Conservation (phyloP, 192 early-diverging fungal genomes). For the Mortierella alpina region DNA sequence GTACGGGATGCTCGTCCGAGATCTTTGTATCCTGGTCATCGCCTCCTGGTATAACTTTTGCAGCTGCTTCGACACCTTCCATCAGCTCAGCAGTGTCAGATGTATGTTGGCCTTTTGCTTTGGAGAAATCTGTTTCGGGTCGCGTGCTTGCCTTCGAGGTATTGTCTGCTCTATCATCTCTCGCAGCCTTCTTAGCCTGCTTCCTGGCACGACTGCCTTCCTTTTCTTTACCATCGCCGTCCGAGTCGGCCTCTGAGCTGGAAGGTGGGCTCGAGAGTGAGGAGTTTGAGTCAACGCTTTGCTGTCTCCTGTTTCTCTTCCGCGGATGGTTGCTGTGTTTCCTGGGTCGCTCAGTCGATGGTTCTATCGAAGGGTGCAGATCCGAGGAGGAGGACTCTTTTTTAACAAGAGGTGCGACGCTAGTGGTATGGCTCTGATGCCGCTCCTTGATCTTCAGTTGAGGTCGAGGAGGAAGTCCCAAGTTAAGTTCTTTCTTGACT, state of each 20-base stretch:
- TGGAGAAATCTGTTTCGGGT: neutral
- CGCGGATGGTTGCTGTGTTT: neutral
- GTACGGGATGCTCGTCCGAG: too few relatives aligned
- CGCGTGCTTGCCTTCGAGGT: too few relatives aligned
- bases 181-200: slow-evolving; percentile 28
- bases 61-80: too few relatives aligned
- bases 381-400: neutral
- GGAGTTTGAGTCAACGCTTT: slow-evolving; percentile 41
- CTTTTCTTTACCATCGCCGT: neutral
- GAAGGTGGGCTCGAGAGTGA: slow-evolving; percentile 49
- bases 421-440: neutral
- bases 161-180: neutral
- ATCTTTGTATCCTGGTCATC: too few relatives aligned
- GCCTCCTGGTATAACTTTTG: too few relatives aligned
- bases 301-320: slow-evolving; percentile 40
- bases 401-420: neutral
- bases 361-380: neutral
- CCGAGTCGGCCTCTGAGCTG: slow-evolving; percentile 37
- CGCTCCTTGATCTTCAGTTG: slow-evolving; percentile 17
- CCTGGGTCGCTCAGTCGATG: too few relatives aligned
- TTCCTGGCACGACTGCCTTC: slow-evolving; percentile 35
- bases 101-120: neutral
- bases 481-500: slow-evolving; percentile 6
- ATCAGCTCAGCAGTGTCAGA: neutral
- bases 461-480: slow-evolving; percentile 27